These are phyloP conservation scores for Mycena indigotica DNA, from an alignment of 768 basidiomycete species.

Conservation along the genomic window DNA sequence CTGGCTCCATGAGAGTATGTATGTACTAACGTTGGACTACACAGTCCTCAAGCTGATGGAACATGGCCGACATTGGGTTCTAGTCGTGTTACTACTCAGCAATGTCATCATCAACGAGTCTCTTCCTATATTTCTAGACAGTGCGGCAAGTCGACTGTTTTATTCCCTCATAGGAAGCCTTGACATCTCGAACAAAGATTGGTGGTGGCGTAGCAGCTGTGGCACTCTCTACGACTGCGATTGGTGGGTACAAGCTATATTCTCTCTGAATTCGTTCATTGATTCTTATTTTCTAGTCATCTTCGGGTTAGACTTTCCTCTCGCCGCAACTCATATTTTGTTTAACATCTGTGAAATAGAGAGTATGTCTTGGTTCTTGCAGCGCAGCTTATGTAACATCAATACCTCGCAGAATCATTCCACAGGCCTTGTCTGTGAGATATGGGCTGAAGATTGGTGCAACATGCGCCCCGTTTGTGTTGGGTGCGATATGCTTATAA, in stretches of 20 bases:
- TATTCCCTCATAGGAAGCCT: background rate
- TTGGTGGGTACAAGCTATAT: slow-evolving; percentile 25
- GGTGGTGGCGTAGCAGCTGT: slow-evolving; percentile 78
- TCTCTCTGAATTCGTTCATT: background rate
- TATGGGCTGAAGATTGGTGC: slow-evolving; percentile 84
- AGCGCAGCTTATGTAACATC: no score
- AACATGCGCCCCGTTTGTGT: slow-evolving; percentile 74
- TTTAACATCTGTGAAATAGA: background rate
- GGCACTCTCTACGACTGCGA: slow-evolving; percentile 74
- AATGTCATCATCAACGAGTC: slow-evolving; percentile 89
- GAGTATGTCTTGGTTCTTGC: background rate
- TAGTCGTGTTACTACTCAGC: slow-evolving; percentile 86
- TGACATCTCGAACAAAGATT: slow-evolving; percentile 29
- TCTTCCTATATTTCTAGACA: slow-evolving; percentile 81
- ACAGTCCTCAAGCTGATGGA: slow-evolving; percentile 57
- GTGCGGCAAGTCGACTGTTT: slow-evolving; percentile 50
- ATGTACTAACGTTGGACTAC: background rate
- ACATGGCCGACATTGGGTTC: slow-evolving; percentile 87
- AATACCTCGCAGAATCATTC: slow-evolving; percentile 50
- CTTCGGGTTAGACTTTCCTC: slow-evolving; percentile 64
- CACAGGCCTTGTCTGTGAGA: slow-evolving; percentile 73
- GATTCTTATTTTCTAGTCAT: slow-evolving; percentile 62
- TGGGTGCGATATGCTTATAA: slow-evolving; percentile 29
- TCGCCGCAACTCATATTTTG: background rate
- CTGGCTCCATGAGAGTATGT: no score